Conservation (phyloP, 108 stramenopile genomes). For the Nitzschia sp. region DNA sequence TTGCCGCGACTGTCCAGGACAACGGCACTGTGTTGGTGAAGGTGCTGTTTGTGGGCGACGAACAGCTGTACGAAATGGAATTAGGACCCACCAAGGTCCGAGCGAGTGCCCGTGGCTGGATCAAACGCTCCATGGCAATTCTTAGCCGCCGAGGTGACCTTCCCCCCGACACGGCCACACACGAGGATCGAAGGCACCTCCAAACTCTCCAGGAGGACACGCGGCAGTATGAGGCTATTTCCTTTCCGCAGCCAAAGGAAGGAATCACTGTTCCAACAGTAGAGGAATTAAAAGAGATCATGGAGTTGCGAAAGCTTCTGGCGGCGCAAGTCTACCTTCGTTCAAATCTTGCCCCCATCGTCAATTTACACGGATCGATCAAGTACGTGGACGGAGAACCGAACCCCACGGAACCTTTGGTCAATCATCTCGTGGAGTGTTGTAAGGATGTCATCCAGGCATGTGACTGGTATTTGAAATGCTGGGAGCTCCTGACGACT, state of each 20-base stretch:
- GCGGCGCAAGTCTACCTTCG: slow-evolving; percentile 59
- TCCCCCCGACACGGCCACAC: slow-evolving; percentile 55
- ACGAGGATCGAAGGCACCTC: slow-evolving; percentile 42
- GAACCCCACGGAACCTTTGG: slow-evolving; percentile 47
- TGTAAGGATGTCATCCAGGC: slow-evolving; percentile 23
- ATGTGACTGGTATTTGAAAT: slow-evolving; percentile 43
- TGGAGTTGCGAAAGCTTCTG: slow-evolving; percentile 24
- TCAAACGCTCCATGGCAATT: slow-evolving; percentile 57
- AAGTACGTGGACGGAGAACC: slow-evolving; percentile 36
- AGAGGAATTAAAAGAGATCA: slow-evolving; percentile 20
- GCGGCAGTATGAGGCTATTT: neutral
- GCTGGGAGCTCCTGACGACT: slow-evolving; percentile 28
- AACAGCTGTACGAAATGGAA: slow-evolving; percentile 62
- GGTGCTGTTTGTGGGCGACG: slow-evolving; percentile 67
- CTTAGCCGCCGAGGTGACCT: slow-evolving; percentile 32
- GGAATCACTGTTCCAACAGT: neutral
- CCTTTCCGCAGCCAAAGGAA: slow-evolving; percentile 21
- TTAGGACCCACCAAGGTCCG: slow-evolving; percentile 57
- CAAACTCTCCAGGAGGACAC: slow-evolving; percentile 17
- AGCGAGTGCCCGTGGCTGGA: slow-evolving; percentile 73
- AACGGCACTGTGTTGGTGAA: slow-evolving; percentile 33
- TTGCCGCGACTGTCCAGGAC: slow-evolving; percentile 8
- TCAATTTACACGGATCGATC: slow-evolving; percentile 24
- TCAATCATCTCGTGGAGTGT: slow-evolving; percentile 42
- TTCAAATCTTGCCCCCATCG: slow-evolving; percentile 51